Evolutionary conservation across 371 early-diverging fungal species (phyloP), one percentile per base, ranked within the genome.

Genomic region (Dentiscutata heterogama): DNA sequence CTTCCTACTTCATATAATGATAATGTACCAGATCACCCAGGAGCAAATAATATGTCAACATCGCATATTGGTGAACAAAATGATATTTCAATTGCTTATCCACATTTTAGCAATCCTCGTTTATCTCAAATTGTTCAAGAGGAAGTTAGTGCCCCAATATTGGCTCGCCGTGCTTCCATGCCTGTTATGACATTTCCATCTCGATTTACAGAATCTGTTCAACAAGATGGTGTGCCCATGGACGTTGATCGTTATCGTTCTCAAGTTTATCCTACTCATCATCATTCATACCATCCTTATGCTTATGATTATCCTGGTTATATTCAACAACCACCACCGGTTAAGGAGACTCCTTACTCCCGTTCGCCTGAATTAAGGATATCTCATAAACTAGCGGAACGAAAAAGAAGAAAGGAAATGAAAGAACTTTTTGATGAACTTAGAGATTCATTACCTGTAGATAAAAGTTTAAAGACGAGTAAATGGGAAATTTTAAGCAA

Each of bases 401-500:
- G 96, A 10, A 94, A 94, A 72, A 89, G 96, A 46, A 89, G 96
- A 68, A 93, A 93, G 84, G 95, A 96, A 81, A 94, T 96, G 95
- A 95, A 95, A 83, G 93, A 93, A 27, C 87, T 96, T 35, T 96
- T 96, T 92, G 96, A 96, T 85, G 93, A 94, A 75, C 86, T 96
- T 29, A 88, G 95, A 60, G 93, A 92, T 75, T 88, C 91, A 20
- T 84, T 95, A 71, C 95, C 96, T 6, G 90, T 93, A 10, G 94
- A 95, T 82, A 92, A 92, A 72, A 92, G 89, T 79, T 86, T 93
- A 65, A 94, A 94, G 83, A 91, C 94, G 42, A 94, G 94, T 88
- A 96, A 96, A 86, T 95, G 96, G 95, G 96, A 96, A 83, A 92
- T 95, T 39, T 84, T 96, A 31, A 93, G 91, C 81, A 95, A 95